Conservation (phyloP, 257 asterid genomes). For the Solanum neorickii region DNA sequence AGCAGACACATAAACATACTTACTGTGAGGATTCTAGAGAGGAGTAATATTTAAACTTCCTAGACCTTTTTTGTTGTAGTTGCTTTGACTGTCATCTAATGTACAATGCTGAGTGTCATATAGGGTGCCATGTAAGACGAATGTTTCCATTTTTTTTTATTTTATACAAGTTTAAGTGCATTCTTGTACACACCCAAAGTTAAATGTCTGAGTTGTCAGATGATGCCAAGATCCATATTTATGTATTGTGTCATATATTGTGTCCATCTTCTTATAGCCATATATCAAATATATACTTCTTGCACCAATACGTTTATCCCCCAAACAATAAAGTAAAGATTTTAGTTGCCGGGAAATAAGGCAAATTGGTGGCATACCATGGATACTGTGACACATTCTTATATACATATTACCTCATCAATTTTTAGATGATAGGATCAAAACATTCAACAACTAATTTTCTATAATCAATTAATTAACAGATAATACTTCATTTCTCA, state of each 20-base stretch:
- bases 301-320: neutral
- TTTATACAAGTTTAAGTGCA: neutral
- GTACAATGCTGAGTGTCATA: too few species aligned
- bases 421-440: neutral
- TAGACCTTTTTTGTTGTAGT: too few species aligned
- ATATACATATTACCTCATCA: neutral
- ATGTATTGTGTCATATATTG: neutral
- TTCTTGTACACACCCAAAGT: neutral
- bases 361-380: neutral
- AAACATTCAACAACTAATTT: neutral
- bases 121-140: neutral
- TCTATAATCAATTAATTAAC: neutral
- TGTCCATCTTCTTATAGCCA: neutral
- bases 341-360: neutral
- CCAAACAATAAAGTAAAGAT: neutral
- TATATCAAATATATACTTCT: neutral
- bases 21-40: too few species aligned
- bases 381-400: neutral
- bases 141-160: neutral
- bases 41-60: too few species aligned
- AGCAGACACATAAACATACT: too few species aligned
- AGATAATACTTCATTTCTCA: neutral
- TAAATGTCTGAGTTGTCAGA: neutral
- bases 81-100: too few species aligned
- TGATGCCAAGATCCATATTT: neutral